Conservation (phyloP, 2,329 filamentous ascomycete species). For the Fusarium concolor region DNA sequence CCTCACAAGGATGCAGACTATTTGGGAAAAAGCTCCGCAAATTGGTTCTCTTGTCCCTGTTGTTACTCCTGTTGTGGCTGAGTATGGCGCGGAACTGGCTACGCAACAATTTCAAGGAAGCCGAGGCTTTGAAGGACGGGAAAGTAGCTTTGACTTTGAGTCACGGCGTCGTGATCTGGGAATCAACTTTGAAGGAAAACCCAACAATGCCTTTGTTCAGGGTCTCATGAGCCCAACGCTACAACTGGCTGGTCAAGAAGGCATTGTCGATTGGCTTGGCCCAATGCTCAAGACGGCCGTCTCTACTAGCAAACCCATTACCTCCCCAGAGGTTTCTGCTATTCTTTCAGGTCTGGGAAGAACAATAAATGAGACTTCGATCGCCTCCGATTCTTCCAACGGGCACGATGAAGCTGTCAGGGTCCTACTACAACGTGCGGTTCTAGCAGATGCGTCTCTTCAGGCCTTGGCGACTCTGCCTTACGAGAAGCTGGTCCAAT, state of each 20-base stretch:
- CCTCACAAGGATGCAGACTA: conserved; percentile 21
- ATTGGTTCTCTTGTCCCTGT: conserved; percentile 14
- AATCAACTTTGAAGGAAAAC: neutral
- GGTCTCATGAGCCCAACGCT: conserved; percentile 17
- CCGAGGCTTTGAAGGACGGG: neutral
- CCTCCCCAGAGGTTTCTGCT: neutral
- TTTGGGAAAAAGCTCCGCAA: conserved; percentile 16
- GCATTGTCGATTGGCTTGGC: conserved; percentile 18
- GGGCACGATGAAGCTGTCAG: neutral
- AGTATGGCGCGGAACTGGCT: conserved; percentile 16
- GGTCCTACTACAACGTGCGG: neutral
- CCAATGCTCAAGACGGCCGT: conserved; percentile 9
- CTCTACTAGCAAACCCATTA: neutral
- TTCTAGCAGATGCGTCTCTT: neutral
- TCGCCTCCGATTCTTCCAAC: neutral
- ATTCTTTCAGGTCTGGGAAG: neutral
- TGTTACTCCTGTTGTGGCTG: conserved; percentile 3
- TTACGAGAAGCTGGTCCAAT: neutral
- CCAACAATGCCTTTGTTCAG: conserved; percentile 3
- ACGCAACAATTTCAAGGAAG: neutral
- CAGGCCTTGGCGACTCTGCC: neutral
- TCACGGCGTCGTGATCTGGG: neutral
- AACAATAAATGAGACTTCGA: neutral
- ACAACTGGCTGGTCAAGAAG: conserved; percentile 22
- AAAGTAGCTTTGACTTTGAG: no score